phyloP scores from a whole-genome alignment of 306 rosid species.

The Cicer cuneatum region DNA sequence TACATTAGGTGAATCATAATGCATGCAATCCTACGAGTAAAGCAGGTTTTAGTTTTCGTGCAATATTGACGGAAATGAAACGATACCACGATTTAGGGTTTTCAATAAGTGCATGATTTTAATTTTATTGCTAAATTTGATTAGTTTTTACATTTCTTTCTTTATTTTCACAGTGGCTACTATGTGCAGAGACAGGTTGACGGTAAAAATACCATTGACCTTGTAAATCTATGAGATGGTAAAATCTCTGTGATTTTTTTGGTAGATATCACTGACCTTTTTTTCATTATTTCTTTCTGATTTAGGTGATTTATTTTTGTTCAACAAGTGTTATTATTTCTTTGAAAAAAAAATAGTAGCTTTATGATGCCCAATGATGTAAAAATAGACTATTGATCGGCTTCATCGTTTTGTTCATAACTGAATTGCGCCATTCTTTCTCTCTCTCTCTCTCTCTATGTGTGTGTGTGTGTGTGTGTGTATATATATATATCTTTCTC shows the following conservation, averaged over 20 bases:
- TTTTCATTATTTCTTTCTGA: neutral
- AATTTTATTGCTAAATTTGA: too few species aligned
- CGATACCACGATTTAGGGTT: too few species aligned
- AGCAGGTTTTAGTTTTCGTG: too few species aligned
- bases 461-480: neutral
- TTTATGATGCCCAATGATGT: slow-evolving; percentile 45
- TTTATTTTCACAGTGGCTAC: neutral
- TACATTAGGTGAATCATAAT: too few species aligned
- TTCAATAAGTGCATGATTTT: too few species aligned
- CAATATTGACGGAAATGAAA: too few species aligned
- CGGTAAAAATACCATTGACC: neutral
- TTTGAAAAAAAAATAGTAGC: too few species aligned
- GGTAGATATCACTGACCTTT: neutral
- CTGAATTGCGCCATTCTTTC: slow-evolving; percentile 37
- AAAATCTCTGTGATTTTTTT: neutral
- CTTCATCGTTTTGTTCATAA: slow-evolving; percentile 41
- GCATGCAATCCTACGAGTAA: too few species aligned
- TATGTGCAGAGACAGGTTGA: neutral
- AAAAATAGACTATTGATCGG: slow-evolving; percentile 18
- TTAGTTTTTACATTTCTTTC: neutral
- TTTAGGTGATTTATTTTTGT: neutral
- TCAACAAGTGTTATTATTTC: too few species aligned
- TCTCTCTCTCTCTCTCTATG: neutral
- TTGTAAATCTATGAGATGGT: neutral
- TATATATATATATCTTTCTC: neutral